Conservation (phyloP, 345 rosid species). For the Pugionium dolabratum region DNA sequence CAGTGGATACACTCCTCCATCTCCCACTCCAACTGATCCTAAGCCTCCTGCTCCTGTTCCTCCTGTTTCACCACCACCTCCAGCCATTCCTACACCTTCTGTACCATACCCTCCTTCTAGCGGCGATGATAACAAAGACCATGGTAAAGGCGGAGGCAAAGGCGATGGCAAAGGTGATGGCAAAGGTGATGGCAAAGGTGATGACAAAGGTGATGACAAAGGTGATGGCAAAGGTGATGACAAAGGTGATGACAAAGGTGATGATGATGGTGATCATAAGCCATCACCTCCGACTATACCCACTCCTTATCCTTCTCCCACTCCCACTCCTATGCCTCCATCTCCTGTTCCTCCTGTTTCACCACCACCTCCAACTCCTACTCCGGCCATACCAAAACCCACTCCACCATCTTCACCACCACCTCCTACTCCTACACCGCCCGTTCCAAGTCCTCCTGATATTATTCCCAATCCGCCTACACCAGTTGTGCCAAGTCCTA, state of each 20-base stretch:
- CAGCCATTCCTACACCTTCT: not conserved
- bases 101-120: not conserved
- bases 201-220: not conserved
- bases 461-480: conserved; percentile 25
- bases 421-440: conserved; percentile 21
- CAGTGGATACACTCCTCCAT: conserved; percentile 31
- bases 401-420: conserved; percentile 20
- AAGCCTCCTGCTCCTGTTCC: not conserved
- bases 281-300: not conserved
- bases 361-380: conserved; percentile 28
- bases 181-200: not conserved
- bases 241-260: not conserved
- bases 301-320: not conserved
- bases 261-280: not conserved
- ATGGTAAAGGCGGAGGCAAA: not conserved
- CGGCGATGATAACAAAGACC: not conserved
- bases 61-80: not conserved
- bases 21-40: conserved; percentile 5
- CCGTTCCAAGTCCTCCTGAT: conserved; percentile 15
- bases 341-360: conserved; percentile 15
- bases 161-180: not conserved
- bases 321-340: not conserved
- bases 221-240: not conserved
- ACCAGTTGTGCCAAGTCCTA: conserved; percentile 10
- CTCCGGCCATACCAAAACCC: conserved; percentile 9